Conservation (phyloP, 345 rosid genomes). For the Brassica carinata region DNA sequence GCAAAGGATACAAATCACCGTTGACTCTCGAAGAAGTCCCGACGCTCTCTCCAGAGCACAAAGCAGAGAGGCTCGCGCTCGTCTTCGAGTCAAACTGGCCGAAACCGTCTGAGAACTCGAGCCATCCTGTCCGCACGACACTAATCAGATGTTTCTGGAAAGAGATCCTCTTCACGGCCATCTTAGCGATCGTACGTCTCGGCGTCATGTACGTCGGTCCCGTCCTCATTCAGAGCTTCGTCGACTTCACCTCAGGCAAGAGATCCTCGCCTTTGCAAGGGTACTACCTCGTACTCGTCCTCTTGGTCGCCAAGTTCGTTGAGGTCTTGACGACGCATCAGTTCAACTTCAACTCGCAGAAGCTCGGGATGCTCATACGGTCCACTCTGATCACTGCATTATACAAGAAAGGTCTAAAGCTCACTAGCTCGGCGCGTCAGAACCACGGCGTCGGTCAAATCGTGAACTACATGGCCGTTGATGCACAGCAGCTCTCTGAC, state of each 20-base stretch:
- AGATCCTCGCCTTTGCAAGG: slow-evolving; percentile 75
- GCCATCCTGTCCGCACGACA: slow-evolving; percentile 71
- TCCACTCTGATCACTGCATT: slow-evolving; percentile 76
- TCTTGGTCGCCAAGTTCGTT: slow-evolving; percentile 73
- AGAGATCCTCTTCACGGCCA: slow-evolving; percentile 75
- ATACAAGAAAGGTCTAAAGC: slow-evolving; percentile 75
- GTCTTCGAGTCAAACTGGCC: slow-evolving; percentile 79
- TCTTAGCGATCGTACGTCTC: slow-evolving; percentile 69
- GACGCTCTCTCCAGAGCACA: slow-evolving; percentile 70
- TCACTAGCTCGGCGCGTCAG: slow-evolving; percentile 87
- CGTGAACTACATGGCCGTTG: slow-evolving; percentile 98
- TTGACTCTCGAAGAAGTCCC: slow-evolving; percentile 74
- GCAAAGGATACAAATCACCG: slow-evolving; percentile 79
- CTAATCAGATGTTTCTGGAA: slow-evolving; percentile 77
- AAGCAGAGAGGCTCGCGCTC: slow-evolving; percentile 72
- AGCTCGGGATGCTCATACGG: slow-evolving; percentile 94
- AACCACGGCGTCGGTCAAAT: slow-evolving; percentile 95
- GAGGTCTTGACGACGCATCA: slow-evolving; percentile 84
- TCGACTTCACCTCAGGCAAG: slow-evolving; percentile 77
- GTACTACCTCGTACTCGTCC: slow-evolving; percentile 73
- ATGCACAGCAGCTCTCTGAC: slow-evolving; percentile 96
- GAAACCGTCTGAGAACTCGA: slow-evolving; percentile 57
- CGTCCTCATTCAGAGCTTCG: slow-evolving; percentile 76
- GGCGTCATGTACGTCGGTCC: slow-evolving; percentile 89
- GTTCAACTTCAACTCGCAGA: slow-evolving; percentile 87